Percentiles rank a stretch among this genome's conserved stretches.
These are phyloP conservation scores for Lactarius trivialis DNA, from an alignment of 768 basidiomycete species.

Conservation along the genomic window DNA sequence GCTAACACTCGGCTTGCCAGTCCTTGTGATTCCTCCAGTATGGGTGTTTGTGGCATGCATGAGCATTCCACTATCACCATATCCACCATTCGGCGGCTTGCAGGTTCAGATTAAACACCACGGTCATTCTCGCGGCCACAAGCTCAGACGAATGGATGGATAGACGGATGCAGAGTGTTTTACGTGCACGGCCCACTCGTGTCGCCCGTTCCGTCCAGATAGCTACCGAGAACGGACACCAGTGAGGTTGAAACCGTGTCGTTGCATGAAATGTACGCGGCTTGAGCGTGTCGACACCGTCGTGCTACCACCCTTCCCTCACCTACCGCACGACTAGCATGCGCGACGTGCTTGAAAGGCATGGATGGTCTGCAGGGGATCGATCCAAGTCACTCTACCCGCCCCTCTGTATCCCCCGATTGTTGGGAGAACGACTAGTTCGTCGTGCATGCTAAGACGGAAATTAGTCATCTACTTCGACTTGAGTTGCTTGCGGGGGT, in stretches of 20 bases:
- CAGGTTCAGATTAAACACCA: background rate
- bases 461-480: background rate
- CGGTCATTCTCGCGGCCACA: background rate
- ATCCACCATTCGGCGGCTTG: background rate
- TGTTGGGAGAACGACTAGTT: background rate
- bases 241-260: background rate
- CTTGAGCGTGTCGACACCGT: background rate
- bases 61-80: background rate
- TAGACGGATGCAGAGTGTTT: background rate
- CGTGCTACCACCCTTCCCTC: background rate
- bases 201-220: background rate
- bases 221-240: background rate
- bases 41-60: background rate
- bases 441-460: background rate
- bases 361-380: background rate
- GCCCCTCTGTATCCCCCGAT: background rate
- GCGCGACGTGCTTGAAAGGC: background rate
- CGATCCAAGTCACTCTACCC: background rate
- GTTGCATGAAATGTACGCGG: constrained; percentile 2
- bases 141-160: background rate
- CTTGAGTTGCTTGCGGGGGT: background rate
- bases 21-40: background rate
- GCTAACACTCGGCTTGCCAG: background rate
- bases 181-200: background rate
- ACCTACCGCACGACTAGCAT: background rate